Evolutionary conservation across 139 green algal genomes (phyloP).

Genomic region (Asterochloris erici): DNA sequence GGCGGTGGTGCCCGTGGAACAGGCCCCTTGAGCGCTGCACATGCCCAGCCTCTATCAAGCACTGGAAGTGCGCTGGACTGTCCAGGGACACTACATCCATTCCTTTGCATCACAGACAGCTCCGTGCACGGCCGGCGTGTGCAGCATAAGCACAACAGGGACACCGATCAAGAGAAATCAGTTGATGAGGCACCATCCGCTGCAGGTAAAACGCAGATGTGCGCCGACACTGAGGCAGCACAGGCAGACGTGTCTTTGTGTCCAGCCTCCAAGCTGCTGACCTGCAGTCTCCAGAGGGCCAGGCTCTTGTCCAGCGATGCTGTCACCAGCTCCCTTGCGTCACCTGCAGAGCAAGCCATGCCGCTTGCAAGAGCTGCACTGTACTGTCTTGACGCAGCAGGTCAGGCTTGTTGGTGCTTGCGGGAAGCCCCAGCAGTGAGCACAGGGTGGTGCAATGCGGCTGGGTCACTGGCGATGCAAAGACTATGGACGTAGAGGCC

Average conservation of each 20-base stretch:
- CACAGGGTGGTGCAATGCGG: neutral
- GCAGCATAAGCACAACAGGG: neutral
- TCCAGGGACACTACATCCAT: no score
- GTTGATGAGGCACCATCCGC: neutral
- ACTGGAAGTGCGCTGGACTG: no score
- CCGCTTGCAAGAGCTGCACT: neutral
- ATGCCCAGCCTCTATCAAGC: no score
- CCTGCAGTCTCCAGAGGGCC: slow-evolving; percentile 41
- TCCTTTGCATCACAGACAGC: no score
- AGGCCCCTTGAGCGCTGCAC: no score
- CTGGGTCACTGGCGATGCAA: neutral
- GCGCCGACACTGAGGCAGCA: neutral
- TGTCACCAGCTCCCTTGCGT: slow-evolving; percentile 47
- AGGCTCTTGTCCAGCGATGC: slow-evolving; percentile 60
- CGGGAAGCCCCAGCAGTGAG: neutral
- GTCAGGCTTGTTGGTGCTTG: neutral
- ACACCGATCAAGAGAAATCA: neutral
- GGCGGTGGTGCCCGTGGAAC: no score
- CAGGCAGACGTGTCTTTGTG: no score
- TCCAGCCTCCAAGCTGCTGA: neutral
- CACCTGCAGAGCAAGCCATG: slow-evolving; percentile 17
- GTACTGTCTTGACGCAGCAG: no score
- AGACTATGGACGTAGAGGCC: no score
- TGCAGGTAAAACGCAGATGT: neutral
- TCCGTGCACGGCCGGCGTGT: no score